A percentile compares a stretch with the other conserved stretches of the same genome.
These are phyloP conservation scores for Castanopsis chinensis DNA, from an alignment of 306 rosid species.

Conservation along the genomic window DNA sequence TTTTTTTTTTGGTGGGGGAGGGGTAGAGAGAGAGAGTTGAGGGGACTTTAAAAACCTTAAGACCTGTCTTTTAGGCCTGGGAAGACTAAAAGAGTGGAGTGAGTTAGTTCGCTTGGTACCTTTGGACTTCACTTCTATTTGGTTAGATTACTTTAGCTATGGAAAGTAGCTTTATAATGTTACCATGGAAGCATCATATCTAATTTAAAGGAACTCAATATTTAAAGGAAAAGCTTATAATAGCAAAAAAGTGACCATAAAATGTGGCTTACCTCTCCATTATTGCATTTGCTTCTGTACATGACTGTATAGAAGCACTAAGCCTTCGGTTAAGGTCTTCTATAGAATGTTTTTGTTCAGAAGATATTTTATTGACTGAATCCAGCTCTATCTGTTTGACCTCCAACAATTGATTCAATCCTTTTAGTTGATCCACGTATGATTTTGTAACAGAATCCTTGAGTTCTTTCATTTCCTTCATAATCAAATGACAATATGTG, in stretches of 20 bases:
- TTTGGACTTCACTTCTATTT: background rate
- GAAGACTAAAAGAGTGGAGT: background rate
- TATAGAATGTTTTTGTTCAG: conserved; percentile 69
- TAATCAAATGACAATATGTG: conserved; percentile 5
- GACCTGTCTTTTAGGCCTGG: background rate
- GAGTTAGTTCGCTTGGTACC: background rate
- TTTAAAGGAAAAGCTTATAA: background rate
- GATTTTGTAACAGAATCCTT: conserved; percentile 60
- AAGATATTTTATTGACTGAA: conserved; percentile 53
- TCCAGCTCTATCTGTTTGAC: conserved; percentile 66
- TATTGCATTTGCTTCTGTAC: conserved; percentile 81
- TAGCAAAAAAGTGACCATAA: background rate
- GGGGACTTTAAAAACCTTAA: background rate
- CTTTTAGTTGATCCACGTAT: conserved; percentile 62
- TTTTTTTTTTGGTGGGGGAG: no score
- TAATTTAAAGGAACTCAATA: background rate
- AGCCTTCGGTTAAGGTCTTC: conserved; percentile 87
- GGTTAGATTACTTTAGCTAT: background rate
- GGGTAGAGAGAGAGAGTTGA: background rate
- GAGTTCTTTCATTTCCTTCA: conserved; percentile 73
- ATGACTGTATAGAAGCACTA: conserved; percentile 76
- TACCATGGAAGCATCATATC: background rate
- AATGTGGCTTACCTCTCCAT: conserved; percentile 59
- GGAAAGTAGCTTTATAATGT: background rate
- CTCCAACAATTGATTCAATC: conserved; percentile 58